Conservation (phyloP, 352 stramenopile species). For the Globisporangium apiculatum region DNA sequence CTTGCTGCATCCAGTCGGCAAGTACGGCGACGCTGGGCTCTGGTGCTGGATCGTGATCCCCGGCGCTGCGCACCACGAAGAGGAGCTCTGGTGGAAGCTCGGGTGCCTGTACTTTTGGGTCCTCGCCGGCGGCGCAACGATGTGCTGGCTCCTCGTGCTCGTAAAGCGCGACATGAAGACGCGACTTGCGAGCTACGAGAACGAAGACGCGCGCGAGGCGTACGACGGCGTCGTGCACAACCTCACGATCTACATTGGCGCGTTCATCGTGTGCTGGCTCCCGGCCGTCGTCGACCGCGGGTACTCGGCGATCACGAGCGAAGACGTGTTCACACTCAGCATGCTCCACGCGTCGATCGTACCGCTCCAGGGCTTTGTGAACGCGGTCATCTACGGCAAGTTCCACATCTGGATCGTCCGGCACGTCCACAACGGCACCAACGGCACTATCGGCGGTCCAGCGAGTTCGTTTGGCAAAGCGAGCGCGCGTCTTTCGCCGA, state of each 20-base stretch:
- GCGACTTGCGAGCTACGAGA: slow-evolving; percentile 58
- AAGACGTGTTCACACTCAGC: slow-evolving; percentile 51
- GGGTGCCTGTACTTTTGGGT: slow-evolving; percentile 74
- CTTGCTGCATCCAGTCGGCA: slow-evolving; percentile 24
- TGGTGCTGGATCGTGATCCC: slow-evolving; percentile 77
- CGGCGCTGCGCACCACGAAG: slow-evolving; percentile 18
- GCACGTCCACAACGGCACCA: slow-evolving; percentile 27
- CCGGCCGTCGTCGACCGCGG: slow-evolving; percentile 58
- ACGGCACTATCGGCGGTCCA: slow-evolving; percentile 5
- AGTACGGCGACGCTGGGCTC: slow-evolving; percentile 58
- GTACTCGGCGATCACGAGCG: slow-evolving; percentile 48
- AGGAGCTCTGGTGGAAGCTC: slow-evolving; percentile 72
- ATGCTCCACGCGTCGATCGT: slow-evolving; percentile 75
- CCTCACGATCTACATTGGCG: slow-evolving; percentile 72
- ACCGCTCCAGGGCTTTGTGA: slow-evolving; percentile 78
- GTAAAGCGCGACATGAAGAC: slow-evolving; percentile 80
- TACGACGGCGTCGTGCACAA: slow-evolving; percentile 82
- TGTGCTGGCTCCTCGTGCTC: slow-evolving; percentile 54
- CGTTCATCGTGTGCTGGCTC: slow-evolving; percentile 78
- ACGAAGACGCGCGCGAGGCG: slow-evolving; percentile 64
- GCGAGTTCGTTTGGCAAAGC: slow-evolving; percentile 19
- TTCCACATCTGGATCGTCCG: slow-evolving; percentile 78
- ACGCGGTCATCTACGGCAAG: slow-evolving; percentile 82
- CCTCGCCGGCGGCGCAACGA: slow-evolving; percentile 38
- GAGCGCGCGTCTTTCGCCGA: slow-evolving; percentile 31